Evolutionary conservation across 2,329 filamentous ascomycete genomes (phyloP).

Genomic region (Tolypocladium capitatum): DNA sequence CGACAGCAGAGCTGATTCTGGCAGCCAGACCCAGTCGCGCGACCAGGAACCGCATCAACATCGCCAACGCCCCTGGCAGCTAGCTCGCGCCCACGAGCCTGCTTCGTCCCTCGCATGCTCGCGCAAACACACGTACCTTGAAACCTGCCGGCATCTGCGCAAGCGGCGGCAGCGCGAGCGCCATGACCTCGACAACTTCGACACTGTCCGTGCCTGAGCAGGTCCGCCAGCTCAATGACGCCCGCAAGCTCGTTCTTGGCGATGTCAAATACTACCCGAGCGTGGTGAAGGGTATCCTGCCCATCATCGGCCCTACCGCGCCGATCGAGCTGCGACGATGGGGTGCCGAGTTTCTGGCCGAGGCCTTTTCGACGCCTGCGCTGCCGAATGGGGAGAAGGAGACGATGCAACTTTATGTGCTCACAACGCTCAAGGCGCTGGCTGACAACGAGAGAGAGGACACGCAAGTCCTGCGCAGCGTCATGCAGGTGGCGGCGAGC

Average conservation of each 20-base stretch:
- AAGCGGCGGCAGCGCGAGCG: slow-evolving; percentile 7
- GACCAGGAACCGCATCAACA: slow-evolving; percentile 8
- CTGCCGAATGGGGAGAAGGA: slow-evolving; percentile 68
- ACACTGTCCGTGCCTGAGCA: slow-evolving; percentile 55
- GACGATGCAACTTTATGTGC: slow-evolving; percentile 59
- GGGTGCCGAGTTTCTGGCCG: slow-evolving; percentile 90
- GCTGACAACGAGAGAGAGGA: slow-evolving; percentile 65
- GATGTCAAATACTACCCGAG: slow-evolving; percentile 83
- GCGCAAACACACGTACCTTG: background rate
- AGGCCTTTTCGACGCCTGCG: slow-evolving; percentile 89
- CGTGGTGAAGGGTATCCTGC: slow-evolving; percentile 85
- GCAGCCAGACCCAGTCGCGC: slow-evolving; percentile 18
- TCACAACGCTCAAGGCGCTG: slow-evolving; percentile 62
- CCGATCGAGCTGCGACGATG: slow-evolving; percentile 79
- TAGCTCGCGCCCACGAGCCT: slow-evolving; percentile 5
- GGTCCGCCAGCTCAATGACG: slow-evolving; percentile 77
- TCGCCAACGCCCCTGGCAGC: slow-evolving; percentile 1
- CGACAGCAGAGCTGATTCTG: slow-evolving; percentile 8
- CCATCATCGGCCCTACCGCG: slow-evolving; percentile 66
- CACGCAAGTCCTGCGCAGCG: slow-evolving; percentile 65
- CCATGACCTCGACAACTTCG: slow-evolving; percentile 33
- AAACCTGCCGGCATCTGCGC: background rate
- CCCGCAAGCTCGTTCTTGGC: slow-evolving; percentile 75
- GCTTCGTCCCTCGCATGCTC: background rate
- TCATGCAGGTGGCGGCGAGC: slow-evolving; percentile 79